phyloP scores from a whole-genome alignment of 148 eudicot species.

The Hydrangea macrophylla region DNA sequence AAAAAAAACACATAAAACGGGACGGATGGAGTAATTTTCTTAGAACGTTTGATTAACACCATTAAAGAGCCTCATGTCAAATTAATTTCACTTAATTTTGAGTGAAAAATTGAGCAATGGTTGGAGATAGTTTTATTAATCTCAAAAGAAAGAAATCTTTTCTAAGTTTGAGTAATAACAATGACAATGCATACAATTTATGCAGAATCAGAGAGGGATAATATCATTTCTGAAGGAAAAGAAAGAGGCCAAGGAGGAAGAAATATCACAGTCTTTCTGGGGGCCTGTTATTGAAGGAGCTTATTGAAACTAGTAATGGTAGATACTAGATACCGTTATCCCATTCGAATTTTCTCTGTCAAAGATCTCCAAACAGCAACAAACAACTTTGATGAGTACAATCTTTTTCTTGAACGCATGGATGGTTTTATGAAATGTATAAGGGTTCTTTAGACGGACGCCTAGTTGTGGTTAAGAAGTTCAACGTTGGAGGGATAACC shows the following conservation, averaged over 20 bases:
- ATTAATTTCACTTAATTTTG: too few relatives aligned
- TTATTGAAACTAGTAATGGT: neutral
- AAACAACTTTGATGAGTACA: neutral
- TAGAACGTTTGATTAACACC: too few relatives aligned
- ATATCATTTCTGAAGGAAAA: neutral
- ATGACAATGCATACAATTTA: too few relatives aligned
- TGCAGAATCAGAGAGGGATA: too few relatives aligned
- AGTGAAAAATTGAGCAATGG: too few relatives aligned
- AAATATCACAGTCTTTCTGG: neutral
- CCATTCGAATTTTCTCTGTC: neutral
- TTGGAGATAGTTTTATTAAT: too few relatives aligned
- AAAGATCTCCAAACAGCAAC: conserved; percentile 1
- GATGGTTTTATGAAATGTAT: neutral
- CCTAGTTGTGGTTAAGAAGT: neutral
- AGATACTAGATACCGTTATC: neutral
- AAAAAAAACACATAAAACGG: too few relatives aligned
- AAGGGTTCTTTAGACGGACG: neutral
- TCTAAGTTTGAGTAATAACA: too few relatives aligned
- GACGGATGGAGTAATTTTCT: too few relatives aligned
- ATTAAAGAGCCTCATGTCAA: too few relatives aligned
- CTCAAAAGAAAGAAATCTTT: too few relatives aligned
- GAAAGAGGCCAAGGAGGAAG: too few relatives aligned
- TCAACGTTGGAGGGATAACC: neutral
- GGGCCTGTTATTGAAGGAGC: neutral
- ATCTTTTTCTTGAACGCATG: neutral